Base-by-base conservation (phyloP, 495 filamentous ascomycete genomes). In the Hyaloscypha finlandica region DNA sequence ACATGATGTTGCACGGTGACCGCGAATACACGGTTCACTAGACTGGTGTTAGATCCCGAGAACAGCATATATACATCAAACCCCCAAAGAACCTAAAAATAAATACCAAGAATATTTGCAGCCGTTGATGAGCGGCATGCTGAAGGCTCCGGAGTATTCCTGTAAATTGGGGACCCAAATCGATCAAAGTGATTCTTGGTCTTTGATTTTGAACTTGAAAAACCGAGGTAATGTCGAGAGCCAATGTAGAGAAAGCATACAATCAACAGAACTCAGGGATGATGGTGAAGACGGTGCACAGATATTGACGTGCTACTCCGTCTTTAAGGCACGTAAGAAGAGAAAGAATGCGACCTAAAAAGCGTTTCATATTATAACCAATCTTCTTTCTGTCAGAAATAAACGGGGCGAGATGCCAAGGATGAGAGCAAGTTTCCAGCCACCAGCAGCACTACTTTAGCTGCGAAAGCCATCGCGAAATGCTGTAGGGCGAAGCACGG, bases 1-100 rank as follows among this genome's bases (percentile, higher is more conserved):
- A 68, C 87, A 89, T 78, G 82, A 84, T 65, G 86, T 84, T n/a
- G 87, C 87, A 53, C 87, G 81, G 74, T 90, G 88, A 39, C 88
- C 88, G 19, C 85, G 84, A 67, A 89, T 85, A 68, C 88, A 90
- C 66, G 85, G 82, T 69, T 86, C 84, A 71, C 87, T 89, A 64
- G 8, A 37, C 42, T 48, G 42, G 16, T 6, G 19, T 58, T 9
- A 29, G 29, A 31, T 56, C 9, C 4, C 16, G 42, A 58, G 45
- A 29, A 20, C 19, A 54, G 12, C 33, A 32, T 14, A 19, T 45
- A 51, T n/a, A 16, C 32, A 57, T n/a, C 4, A 56, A 20, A 59
- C 12, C 9, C 48, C 22, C 12, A 2, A 64, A n/a, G 32, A 22
- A 22, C 37, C 9, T 31, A 9, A 22, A 45, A 20, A 16, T 16